Conservation (phyloP, 176 grass and related monocot genomes). For the Zea luxurians region DNA sequence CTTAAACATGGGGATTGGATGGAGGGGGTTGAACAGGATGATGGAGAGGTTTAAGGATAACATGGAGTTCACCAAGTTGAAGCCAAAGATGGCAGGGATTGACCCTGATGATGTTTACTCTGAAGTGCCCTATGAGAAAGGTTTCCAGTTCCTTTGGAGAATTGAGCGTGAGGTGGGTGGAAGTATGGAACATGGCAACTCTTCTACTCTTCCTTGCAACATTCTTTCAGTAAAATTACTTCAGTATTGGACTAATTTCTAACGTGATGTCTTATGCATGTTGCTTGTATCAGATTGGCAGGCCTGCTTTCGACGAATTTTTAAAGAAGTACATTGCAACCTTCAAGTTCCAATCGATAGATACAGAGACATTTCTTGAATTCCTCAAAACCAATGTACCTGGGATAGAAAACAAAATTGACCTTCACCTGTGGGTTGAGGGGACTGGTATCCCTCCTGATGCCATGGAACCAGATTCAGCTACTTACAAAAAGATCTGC, state of each 20-base stretch:
- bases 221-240: too few species aligned
- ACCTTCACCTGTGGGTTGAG: slow-evolving; percentile 68
- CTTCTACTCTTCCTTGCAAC: too few species aligned
- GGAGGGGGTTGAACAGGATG: too few species aligned
- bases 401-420: slow-evolving; percentile 84
- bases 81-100: slow-evolving; percentile 77
- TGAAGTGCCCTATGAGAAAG: slow-evolving; percentile 84
- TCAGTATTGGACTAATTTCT: too few species aligned
- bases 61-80: slow-evolving; percentile 97
- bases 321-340: slow-evolving; percentile 89
- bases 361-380: slow-evolving; percentile 87
- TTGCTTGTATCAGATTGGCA: slow-evolving; percentile 67
- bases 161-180: too few species aligned
- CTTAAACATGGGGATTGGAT: too few species aligned
- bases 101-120: slow-evolving; percentile 91
- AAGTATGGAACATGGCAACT: too few species aligned
- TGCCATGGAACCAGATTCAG: too few species aligned
- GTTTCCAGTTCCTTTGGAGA: too few species aligned
- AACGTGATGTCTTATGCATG: too few species aligned
- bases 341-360: slow-evolving; percentile 95
- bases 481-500: too few species aligned
- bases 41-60: too few species aligned
- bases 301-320: slow-evolving; percentile 82
- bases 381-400: slow-evolving; percentile 75
- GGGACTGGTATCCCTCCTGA: slow-evolving; percentile 93